phyloP scores from a whole-genome alignment of 129 eudicot species.

The Heracleum sosnowskyi region DNA sequence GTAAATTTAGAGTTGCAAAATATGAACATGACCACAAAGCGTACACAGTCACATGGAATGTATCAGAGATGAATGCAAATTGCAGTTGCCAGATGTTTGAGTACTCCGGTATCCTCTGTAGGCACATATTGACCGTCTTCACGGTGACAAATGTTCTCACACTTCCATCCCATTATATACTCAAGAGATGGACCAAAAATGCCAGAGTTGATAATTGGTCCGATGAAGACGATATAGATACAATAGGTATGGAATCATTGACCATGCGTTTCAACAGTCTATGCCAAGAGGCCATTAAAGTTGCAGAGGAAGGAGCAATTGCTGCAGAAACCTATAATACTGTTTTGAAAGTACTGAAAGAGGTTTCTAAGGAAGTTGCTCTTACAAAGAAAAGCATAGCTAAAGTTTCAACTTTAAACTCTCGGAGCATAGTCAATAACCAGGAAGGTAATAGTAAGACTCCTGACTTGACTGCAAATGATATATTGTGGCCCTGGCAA shows the following conservation, averaged over 20 bases:
- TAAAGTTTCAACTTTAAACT: constrained; percentile 20
- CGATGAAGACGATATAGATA: constrained; percentile 20
- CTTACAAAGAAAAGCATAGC: constrained; percentile 28
- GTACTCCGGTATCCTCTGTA: constrained; percentile 40
- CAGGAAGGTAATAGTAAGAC: constrained; percentile 21
- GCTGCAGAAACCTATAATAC: constrained; percentile 39
- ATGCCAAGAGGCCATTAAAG: constrained; percentile 42
- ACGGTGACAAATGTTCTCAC: constrained; percentile 52
- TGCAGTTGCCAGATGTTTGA: constrained; percentile 61
- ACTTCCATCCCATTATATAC: constrained; percentile 36
- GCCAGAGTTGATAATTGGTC: constrained; percentile 21
- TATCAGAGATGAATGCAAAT: constrained; percentile 33
- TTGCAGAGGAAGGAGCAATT: constrained; percentile 49
- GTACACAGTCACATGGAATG: constrained; percentile 25
- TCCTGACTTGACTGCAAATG: constrained; percentile 18
- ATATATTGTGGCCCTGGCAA: constrained; percentile 49
- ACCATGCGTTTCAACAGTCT: constrained; percentile 43
- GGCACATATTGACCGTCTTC: constrained; percentile 49
- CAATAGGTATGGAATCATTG: constrained; percentile 23
- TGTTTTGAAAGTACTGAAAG: constrained; percentile 33
- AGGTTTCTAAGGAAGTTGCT: constrained; percentile 39
- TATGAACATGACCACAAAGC: constrained; percentile 38
- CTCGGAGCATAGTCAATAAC: constrained; percentile 22
- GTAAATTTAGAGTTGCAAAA: constrained; percentile 41
- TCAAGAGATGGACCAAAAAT: constrained; percentile 44